These are phyloP conservation scores for Phyllosticta citrichinensis DNA, from an alignment of 2,329 filamentous ascomycete genomes.

Conservation along the genomic window DNA sequence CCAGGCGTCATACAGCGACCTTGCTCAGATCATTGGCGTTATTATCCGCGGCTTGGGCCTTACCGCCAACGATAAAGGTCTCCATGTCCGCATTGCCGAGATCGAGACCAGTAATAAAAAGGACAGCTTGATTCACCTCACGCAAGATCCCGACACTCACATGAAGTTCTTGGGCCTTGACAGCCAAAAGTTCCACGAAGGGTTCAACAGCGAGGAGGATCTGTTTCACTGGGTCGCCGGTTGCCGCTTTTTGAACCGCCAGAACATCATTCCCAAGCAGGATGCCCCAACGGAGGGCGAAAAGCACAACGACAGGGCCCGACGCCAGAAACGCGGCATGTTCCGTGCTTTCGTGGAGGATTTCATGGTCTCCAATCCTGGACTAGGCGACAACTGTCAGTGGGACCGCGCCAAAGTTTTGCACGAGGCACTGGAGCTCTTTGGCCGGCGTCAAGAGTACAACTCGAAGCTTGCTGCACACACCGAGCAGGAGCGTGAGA, in stretches of 20 bases:
- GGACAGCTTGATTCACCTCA: constrained; percentile 50
- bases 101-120: constrained; percentile 52
- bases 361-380: constrained; percentile 47
- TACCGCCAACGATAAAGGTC: constrained; percentile 51
- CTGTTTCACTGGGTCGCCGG: constrained; percentile 53
- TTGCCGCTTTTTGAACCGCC: constrained; percentile 49
- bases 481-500: constrained; percentile 29
- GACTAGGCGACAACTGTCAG: constrained; percentile 19
- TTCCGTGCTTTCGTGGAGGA: constrained; percentile 54
- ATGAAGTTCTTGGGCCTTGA: constrained; percentile 56
- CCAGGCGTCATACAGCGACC: constrained; percentile 61
- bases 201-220: constrained; percentile 45
- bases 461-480: constrained; percentile 27
- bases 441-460: constrained; percentile 40
- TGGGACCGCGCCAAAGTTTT: constrained; percentile 36
- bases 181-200: constrained; percentile 35
- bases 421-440: constrained; percentile 43
- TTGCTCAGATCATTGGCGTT: constrained; percentile 56
- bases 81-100: constrained; percentile 58
- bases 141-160: constrained; percentile 44
- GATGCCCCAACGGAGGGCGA: constrained; percentile 21
- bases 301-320: constrained; percentile 45
- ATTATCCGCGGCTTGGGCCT: constrained; percentile 57
- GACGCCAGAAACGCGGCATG: constrained; percentile 45
- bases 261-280: constrained; percentile 19